These are phyloP conservation scores for slime mould (Dictyostelium discoideum) DNA, from an alignment of 78 protist species.

Conservation along the genomic window DNA sequence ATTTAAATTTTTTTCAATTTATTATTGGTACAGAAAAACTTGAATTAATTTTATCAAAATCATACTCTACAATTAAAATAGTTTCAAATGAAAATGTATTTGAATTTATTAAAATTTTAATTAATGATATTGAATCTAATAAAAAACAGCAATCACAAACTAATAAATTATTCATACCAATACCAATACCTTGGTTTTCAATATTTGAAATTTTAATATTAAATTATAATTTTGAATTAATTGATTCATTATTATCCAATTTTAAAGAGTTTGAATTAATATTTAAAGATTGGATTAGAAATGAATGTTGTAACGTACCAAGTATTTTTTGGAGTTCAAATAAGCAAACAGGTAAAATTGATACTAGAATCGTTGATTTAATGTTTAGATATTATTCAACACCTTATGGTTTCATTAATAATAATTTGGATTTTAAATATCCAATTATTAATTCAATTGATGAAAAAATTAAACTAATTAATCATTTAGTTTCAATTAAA, in stretches of 20 bases:
- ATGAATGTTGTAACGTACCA: background rate
- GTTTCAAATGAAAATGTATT: background rate
- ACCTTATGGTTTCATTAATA: background rate
- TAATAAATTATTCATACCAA: too few species aligned
- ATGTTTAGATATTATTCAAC: background rate
- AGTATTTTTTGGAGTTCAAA: background rate
- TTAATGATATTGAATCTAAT: background rate
- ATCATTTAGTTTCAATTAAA: background rate
- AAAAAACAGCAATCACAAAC: background rate
- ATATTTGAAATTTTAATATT: background rate
- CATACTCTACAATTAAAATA: background rate
- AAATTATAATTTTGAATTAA: background rate
- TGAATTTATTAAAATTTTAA: background rate
- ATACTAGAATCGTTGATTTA: background rate
- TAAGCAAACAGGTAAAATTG: background rate
- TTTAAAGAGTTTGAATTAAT: background rate
- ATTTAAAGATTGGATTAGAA: background rate
- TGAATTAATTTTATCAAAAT: background rate
- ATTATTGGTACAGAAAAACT: background rate
- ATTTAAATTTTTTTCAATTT: background rate
- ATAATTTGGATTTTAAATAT: background rate
- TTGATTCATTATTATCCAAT: background rate
- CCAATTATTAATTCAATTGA: background rate
- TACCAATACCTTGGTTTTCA: background rate
- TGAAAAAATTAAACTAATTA: background rate